A percentile compares a stretch with the other conserved stretches of the same genome.
Evolutionary conservation across 352 stramenopile genomes (phyloP).

Genomic region (Thraustotheca clavata): DNA sequence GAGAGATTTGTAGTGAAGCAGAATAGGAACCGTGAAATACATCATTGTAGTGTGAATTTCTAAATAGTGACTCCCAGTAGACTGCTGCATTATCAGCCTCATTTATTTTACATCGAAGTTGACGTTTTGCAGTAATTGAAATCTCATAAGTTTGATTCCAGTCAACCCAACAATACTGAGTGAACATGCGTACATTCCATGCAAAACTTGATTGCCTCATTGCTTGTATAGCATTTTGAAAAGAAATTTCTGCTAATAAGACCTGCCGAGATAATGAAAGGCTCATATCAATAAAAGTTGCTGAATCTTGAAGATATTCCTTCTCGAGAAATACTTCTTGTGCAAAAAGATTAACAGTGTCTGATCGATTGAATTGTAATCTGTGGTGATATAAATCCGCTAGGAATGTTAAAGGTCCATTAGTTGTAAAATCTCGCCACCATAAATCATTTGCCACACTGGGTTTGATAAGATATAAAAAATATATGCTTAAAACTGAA

Average conservation of each 20-base stretch:
- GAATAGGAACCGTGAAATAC: not conserved
- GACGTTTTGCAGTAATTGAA: not conserved
- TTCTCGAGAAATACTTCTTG: not conserved
- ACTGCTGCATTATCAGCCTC: not conserved
- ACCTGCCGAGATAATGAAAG: not conserved
- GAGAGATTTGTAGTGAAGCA: not conserved
- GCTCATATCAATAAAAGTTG: not conserved
- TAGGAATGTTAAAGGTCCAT: conserved; percentile 12
- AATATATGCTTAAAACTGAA: not conserved
- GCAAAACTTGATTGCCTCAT: not conserved
- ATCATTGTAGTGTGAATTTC: not conserved
- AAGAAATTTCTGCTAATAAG: not conserved
- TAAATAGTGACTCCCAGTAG: conserved; percentile 9
- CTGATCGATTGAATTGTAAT: not conserved
- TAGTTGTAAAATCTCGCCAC: conserved; percentile 11
- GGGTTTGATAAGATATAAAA: conserved; percentile 1
- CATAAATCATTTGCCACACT: conserved; percentile 12
- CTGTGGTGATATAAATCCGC: not conserved
- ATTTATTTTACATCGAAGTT: not conserved
- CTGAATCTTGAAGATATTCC: not conserved
- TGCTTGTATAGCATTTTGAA: not conserved
- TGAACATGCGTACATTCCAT: not conserved
- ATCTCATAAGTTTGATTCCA: not conserved
- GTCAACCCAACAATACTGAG: conserved; percentile 13
- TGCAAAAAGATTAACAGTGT: not conserved